Conservation (phyloP, 805 yeast genomes). For the Phaffomyces antillensis region DNA sequence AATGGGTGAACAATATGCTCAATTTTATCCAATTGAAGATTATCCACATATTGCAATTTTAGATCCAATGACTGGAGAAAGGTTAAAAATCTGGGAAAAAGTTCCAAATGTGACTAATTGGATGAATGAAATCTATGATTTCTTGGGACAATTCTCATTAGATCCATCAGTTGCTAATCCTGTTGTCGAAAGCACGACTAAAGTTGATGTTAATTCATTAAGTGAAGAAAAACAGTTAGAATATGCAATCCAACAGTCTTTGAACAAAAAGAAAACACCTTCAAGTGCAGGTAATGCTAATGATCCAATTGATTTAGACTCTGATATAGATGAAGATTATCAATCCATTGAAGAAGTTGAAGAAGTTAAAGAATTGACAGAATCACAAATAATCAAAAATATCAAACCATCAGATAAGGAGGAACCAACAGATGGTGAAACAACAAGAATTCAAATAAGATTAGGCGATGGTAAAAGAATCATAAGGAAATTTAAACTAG, state of each 20-base stretch:
- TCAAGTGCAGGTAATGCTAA: constrained; percentile 1
- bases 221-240: constrained; percentile 83
- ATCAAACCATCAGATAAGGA: constrained; percentile 45
- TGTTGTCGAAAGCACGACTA: constrained; percentile 48
- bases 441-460: constrained; percentile 74
- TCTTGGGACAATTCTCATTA: constrained; percentile 57
- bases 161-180: constrained; percentile 63
- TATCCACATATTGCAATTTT: constrained; percentile 88
- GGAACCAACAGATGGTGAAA: constrained; percentile 48
- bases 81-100: constrained; percentile 69
- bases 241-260: constrained; percentile 62
- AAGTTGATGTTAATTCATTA: constrained; percentile 55
- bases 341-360: constrained; percentile 16
- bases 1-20: constrained; percentile 62
- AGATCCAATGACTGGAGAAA: constrained; percentile 95
- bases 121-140: constrained; percentile 61
- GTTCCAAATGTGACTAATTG: constrained; percentile 57
- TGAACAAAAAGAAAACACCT: constrained; percentile 26
- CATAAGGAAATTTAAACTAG: constrained; percentile 57
- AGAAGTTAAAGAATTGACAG: constrained; percentile 22
- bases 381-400: constrained; percentile 38
- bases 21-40: constrained; percentile 61
- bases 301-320: constrained; percentile 9
- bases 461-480: constrained; percentile 80
- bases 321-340: constrained; percentile 17